Evolutionary conservation across 495 filamentous ascomycete genomes (phyloP).

Genomic region (Aspergillus bridgeri): DNA sequence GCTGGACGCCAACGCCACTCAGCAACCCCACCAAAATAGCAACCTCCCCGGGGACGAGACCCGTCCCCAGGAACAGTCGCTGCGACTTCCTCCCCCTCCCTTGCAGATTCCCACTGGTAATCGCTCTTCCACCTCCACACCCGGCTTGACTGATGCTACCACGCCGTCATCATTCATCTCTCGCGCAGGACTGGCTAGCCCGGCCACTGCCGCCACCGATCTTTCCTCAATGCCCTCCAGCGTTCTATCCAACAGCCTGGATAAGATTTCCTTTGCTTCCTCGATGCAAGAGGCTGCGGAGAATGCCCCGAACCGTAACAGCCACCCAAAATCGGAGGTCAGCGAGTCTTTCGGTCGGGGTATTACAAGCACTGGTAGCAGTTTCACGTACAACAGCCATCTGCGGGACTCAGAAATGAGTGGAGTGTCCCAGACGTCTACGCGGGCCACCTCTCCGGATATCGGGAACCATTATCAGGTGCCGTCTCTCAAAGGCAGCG

Average conservation of each 20-base stretch:
- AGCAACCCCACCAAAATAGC: slow-evolving; percentile 13
- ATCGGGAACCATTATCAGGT: slow-evolving; percentile 40
- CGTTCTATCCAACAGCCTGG: slow-evolving; percentile 37
- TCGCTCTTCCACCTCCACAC: slow-evolving; percentile 33
- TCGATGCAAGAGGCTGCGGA: slow-evolving; percentile 14
- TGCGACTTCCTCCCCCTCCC: slow-evolving; percentile 41
- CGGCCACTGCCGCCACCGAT: slow-evolving; percentile 15
- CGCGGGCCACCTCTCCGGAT: slow-evolving; percentile 87
- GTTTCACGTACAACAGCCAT: slow-evolving; percentile 71
- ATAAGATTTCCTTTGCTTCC: slow-evolving; percentile 30
- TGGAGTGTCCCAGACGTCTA: slow-evolving; percentile 76
- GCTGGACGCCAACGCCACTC: slow-evolving; percentile 14
- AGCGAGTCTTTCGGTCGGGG: slow-evolving; percentile 40
- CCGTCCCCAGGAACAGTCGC: slow-evolving; percentile 25
- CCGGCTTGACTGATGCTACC: slow-evolving; percentile 39
- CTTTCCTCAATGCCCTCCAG: slow-evolving; percentile 25
- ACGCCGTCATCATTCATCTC: slow-evolving; percentile 44
- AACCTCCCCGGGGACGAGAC: slow-evolving; percentile 11
- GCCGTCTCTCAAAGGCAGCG: slow-evolving; percentile 51
- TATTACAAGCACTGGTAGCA: slow-evolving; percentile 56
- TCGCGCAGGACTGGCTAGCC: slow-evolving; percentile 16
- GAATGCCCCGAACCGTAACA: slow-evolving; percentile 23
- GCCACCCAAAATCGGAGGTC: slow-evolving; percentile 35
- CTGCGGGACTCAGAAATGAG: slow-evolving; percentile 78
- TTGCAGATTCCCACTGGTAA: slow-evolving; percentile 35